phyloP scores from a whole-genome alignment of 2,329 filamentous ascomycete species.

The Mycosphaerella sp. region DNA sequence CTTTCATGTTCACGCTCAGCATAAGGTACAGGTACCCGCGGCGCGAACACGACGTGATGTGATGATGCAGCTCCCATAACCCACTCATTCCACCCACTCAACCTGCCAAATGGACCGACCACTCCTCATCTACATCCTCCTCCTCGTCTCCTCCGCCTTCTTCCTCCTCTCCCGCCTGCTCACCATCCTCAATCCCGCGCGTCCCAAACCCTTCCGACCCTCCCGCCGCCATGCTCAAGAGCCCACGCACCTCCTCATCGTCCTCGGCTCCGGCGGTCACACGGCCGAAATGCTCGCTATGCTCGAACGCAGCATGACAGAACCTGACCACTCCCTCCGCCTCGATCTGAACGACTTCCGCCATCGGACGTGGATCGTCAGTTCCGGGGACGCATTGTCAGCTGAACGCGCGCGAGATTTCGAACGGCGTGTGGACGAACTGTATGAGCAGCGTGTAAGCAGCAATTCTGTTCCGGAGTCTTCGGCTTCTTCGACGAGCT shows the following conservation, averaged over 20 bases:
- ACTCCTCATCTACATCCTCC: background rate
- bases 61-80: too few species aligned
- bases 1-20: too few species aligned
- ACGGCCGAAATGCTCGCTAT: slow-evolving; percentile 91
- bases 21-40: too few species aligned
- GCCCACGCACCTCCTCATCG: slow-evolving; percentile 60
- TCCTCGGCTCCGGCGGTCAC: slow-evolving; percentile 90
- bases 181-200: slow-evolving; percentile 35
- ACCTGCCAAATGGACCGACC: background rate
- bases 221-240: slow-evolving; percentile 15
- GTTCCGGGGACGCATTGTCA: slow-evolving; percentile 68
- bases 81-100: too few species aligned
- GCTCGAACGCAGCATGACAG: slow-evolving; percentile 55
- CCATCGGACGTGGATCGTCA: slow-evolving; percentile 75
- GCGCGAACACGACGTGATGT: too few species aligned
- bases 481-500: background rate
- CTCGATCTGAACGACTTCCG: slow-evolving; percentile 43
- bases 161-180: slow-evolving; percentile 37
- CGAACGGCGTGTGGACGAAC: slow-evolving; percentile 39
- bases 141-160: slow-evolving; percentile 29
- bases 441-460: slow-evolving; percentile 1
- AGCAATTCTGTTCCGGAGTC: too few species aligned
- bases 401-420: slow-evolving; percentile 58
- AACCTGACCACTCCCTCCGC: slow-evolving; percentile 13
- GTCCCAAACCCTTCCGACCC: slow-evolving; percentile 27